Evolutionary conservation across 306 rosid species (phyloP), one percentile per base, ranked within the genome.

Genomic region (Dalbergia cultrata): DNA sequence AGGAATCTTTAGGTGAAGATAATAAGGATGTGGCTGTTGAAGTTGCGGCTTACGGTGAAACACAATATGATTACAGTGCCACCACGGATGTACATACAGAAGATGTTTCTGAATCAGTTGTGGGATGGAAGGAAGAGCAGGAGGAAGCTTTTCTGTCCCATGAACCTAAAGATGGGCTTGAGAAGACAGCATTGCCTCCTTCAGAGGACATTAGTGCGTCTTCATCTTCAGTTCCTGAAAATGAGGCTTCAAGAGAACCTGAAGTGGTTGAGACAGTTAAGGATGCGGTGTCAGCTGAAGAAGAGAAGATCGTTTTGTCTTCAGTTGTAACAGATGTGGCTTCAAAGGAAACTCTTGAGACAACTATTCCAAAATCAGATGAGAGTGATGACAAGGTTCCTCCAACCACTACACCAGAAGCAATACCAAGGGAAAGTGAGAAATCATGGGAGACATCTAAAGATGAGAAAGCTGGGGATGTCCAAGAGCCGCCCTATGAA

Each of bases 401-500:
- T 78, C 19, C n/a, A 5, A 70, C 18, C 59, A 80, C 31, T 26
- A 26, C 8, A 39, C 53, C 68, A 57, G 79, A 73, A 44, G 81
- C 18, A 50, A 63, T 31, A 8, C 21, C 81, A 67, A 81, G 31
- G 54, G 84, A 74, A 63, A 71, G 43, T 71, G 90, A 86, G 56
- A 80, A 79, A 72, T 33, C 82, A 17, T 31, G 61, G 68, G 45
- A 77, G 39, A 73, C 41, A 57, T 37, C 56, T 43, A 56, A 62
- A 35, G 79, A 75, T 70, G 89, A 70, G 80, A 79, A 76, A 80
- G 77, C 19, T 50, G 87, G 59, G 80, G 88, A 62, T 86, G 67
- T 67, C 8, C 65, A 47, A 72, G 89, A 75, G 56, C 63, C 75
- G 77, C 33, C 90, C 37, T 52, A 70, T 68, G 88, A 45, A 62